phyloP scores from a whole-genome alignment of 2,329 filamentous ascomycete species.

The Fusarium siculi region DNA sequence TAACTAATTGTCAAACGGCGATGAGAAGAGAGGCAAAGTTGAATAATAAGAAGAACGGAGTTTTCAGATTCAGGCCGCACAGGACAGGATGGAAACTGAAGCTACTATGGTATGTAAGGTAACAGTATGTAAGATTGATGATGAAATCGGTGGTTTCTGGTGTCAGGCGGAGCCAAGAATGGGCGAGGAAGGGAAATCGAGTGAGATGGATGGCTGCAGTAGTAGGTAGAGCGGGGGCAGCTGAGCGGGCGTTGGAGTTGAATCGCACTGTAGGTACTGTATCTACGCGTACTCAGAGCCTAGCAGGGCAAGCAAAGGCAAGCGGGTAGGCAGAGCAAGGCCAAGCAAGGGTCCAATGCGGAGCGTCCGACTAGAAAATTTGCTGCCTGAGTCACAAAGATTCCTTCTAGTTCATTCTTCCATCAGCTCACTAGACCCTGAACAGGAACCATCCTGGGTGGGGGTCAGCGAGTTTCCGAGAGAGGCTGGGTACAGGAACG shows the following conservation, averaged over 20 bases:
- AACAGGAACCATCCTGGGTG: constrained; percentile 17
- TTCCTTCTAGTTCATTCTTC: constrained; percentile 46
- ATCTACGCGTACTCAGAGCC: constrained; percentile 2
- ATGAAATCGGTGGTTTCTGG: constrained; percentile 38
- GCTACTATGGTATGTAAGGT: constrained; percentile 16
- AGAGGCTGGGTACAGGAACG: constrained; percentile 16
- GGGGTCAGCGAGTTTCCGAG: constrained; percentile 16
- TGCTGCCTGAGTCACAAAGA: constrained; percentile 52
- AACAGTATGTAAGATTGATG: constrained; percentile 40
- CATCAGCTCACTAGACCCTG: constrained; percentile 15
- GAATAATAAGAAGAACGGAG: constrained; percentile 17
- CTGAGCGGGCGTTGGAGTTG: constrained; percentile 17
- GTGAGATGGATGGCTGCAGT: constrained; percentile 20
- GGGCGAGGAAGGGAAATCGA: constrained; percentile 7
- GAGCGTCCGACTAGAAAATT: constrained; percentile 22
- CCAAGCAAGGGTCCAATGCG: constrained; percentile 12
- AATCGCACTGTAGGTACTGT: constrained; percentile 25
- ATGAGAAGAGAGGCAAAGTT: constrained; percentile 2
- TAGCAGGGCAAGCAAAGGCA: neutral
- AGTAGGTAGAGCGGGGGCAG: constrained; percentile 10
- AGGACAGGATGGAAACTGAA: constrained; percentile 10
- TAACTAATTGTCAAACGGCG: constrained; percentile 10
- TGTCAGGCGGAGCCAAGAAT: constrained; percentile 36
- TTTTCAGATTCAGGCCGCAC: constrained; percentile 38
- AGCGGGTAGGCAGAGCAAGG: neutral